Conservation (phyloP, 495 filamentous ascomycete species). For the Neurospora sp. region DNA sequence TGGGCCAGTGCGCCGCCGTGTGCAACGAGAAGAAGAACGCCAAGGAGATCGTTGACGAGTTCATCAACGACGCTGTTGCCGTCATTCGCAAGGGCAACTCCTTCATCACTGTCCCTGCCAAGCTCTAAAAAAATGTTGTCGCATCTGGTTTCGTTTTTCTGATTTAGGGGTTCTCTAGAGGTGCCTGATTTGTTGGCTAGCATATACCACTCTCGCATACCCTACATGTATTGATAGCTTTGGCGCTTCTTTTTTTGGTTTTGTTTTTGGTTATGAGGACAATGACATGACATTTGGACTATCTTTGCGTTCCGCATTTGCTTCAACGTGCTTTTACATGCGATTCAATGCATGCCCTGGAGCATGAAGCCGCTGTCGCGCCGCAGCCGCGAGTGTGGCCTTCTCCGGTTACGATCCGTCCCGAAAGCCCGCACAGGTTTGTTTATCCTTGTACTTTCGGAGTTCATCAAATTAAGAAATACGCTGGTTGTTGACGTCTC, state of each 20-base stretch:
- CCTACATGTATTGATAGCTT: neutral
- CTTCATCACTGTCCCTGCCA: constrained; percentile 5
- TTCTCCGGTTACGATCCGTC: neutral
- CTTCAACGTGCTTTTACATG: neutral
- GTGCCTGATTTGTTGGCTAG: neutral
- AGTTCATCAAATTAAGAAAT: neutral
- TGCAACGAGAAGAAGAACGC: constrained; percentile 88
- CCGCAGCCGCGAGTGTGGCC: neutral
- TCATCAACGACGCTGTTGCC: constrained; percentile 68
- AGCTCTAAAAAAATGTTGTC: constrained; percentile 5
- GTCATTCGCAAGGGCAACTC: constrained; percentile 17
- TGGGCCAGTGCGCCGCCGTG: constrained; percentile 94
- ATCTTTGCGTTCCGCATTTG: neutral
- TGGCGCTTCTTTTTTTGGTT: neutral
- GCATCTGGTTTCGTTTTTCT: neutral
- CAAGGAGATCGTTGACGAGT: constrained; percentile 90
- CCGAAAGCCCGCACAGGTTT: neutral
- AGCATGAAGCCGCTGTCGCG: neutral
- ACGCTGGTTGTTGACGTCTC: neutral
- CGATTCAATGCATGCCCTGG: neutral
- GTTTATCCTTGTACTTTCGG: neutral
- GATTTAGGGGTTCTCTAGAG: neutral
- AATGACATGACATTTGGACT: neutral
- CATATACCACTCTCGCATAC: neutral
- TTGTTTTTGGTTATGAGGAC: neutral